Evolutionary conservation across 78 protist species (phyloP), one percentile per base, ranked within the genome.

Genomic region (Dictyostelium capitatum): DNA sequence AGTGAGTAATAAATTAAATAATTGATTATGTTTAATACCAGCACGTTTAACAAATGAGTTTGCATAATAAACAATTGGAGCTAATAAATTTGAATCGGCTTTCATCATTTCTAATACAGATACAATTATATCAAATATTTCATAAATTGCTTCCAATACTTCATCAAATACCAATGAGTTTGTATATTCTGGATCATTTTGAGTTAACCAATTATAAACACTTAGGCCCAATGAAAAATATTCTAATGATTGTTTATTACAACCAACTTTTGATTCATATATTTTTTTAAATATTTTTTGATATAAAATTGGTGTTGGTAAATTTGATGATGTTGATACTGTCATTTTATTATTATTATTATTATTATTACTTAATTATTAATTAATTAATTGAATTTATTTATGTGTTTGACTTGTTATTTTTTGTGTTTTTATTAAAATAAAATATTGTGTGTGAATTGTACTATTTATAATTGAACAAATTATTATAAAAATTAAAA

Each of bases 11-110:
- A 87, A 41, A 77, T 87, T 87, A 59, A 87, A 87, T 2, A 87
- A 57, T 50, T 87, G 92, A 59, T 87, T 87, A 57, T 87, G 92
- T 64, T 87, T 87, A 57, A 87, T 87, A n/a, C 84, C 92, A 50
- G 92, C 81, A 30, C 83, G 56, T 25, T 43, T 30, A 15, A 87
- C 92, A 79, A 87, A 87, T 12, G 28, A 46, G 56, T 87, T 87
- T 74, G 92, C 74, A 37, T 87, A 87, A 74, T 77, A 87, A 2
- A 87, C 92, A n/a, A 87, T 59, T 25, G 92, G 69, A 37, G 67
- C 41, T 8, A 87, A 25, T 30, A 87, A 50, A 2, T 19, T 12
- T 2, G 80, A 23, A 75, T 75, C 53, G 0, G 92, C 17, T 37
- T 77, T 87, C 54, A 87, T 41, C 92, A 87, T 87, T 43, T 87